Base-by-base conservation (phyloP, 2,329 filamentous ascomycete species). In the Talaromyces sp. region DNA sequence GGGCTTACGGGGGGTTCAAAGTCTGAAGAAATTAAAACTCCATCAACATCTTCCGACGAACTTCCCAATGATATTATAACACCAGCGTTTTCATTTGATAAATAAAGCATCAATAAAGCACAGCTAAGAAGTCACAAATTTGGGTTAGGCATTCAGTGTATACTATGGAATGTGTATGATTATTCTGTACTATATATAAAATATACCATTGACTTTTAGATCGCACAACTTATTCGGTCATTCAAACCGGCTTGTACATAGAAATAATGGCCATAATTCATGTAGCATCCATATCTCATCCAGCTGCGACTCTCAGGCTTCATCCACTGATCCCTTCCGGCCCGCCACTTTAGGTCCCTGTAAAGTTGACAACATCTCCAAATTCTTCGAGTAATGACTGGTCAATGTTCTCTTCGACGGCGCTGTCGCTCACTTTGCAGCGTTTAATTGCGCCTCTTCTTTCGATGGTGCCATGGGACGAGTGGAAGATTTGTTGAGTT, bases 1-100 rank as follows among this genome's bases (percentile, higher is more conserved):
- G 85, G 84, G 1, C 71, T 87, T 67, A 82, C 85, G 62, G 70
- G 69, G 27, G 53, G 27, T 29, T n/a, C 55, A n/a, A 24, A 60
- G 32, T 17, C 43, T 29, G 49, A 52, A n/a, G 17, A 4, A 19
- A 9, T 26, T n/a, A n/a, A 26, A 21, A n/a, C 11, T 29, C 26
- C 24, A 7, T 9, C 24, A 13, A 2, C 11, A 19, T 52, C 49
- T 52, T 9, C 26, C 27, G 9, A 7, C 4, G 24, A 27, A 10
- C 14, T 13, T 27, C 24, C 24, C 8, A 11, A 29, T 19, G 24
- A 52, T 31, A 27, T 1, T 5, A 17, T 6, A 14, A 52, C 49
- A 52, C 26, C 27, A 7, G 2, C 24, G 31, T 27, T 21, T 27
- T 5, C 49, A 46, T 27, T 26, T 17, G 35, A 38, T n/a, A n/a